Evolutionary conservation across 352 stramenopile genomes (phyloP).

Genomic region (Pythium scleroteichum): DNA sequence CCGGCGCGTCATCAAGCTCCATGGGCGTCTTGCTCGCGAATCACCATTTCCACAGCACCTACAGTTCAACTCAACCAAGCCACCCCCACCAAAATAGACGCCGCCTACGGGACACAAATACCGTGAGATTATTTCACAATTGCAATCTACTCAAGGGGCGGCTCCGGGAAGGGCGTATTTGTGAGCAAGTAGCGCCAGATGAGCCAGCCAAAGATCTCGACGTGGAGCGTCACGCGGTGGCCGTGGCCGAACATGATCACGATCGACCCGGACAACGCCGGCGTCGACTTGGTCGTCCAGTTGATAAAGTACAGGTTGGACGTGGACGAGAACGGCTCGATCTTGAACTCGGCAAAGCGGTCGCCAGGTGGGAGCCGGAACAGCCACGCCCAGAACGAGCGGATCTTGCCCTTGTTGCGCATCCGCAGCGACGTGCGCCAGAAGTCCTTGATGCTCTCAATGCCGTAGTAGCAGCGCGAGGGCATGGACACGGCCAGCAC

Average conservation of each 20-base stretch:
- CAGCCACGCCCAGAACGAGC: conserved; percentile 84
- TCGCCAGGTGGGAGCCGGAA: conserved; percentile 76
- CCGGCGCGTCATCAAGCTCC: neutral
- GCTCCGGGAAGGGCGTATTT: conserved; percentile 79
- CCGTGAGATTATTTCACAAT: too few relatives aligned
- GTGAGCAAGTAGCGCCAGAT: conserved; percentile 86
- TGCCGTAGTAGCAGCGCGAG: conserved; percentile 83
- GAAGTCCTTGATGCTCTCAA: conserved; percentile 88
- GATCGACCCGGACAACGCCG: conserved; percentile 69
- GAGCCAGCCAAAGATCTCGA: conserved; percentile 85
- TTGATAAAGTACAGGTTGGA: conserved; percentile 85
- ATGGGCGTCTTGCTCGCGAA: neutral
- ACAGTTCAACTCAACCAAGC: neutral
- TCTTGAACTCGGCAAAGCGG: conserved; percentile 74
- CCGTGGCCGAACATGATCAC: conserved; percentile 86
- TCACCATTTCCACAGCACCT: neutral
- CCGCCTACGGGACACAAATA: too few relatives aligned
- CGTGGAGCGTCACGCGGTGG: conserved; percentile 80
- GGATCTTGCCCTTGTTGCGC: conserved; percentile 88
- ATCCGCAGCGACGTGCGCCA: conserved; percentile 83
- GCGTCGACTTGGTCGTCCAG: conserved; percentile 82
- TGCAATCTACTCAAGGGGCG: neutral
- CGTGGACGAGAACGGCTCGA: conserved; percentile 67
- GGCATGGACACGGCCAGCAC: conserved; percentile 85
- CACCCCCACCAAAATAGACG: neutral